Percentiles rank a stretch among this genome's conserved stretches.
These are phyloP conservation scores for Allium fistulosum DNA, from an alignment of 106 monocot species.

Conservation along the genomic window DNA sequence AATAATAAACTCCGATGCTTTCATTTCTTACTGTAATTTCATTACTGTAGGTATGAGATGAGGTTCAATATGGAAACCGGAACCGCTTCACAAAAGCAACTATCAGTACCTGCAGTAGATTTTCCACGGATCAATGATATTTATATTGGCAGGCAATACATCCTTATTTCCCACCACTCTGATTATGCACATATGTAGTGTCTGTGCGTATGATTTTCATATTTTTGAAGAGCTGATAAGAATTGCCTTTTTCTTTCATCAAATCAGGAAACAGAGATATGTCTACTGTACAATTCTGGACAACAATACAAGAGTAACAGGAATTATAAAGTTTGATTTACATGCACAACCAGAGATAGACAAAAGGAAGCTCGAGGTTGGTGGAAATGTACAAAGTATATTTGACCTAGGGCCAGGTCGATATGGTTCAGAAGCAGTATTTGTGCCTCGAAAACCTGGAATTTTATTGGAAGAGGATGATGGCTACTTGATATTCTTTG, in stretches of 20 bases:
- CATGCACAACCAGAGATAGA: slow-evolving; percentile 47
- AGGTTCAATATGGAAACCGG: too few species aligned
- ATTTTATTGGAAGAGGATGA: slow-evolving; percentile 82
- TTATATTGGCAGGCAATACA: not conserved
- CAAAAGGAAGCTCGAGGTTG: slow-evolving; percentile 66
- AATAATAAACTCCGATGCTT: too few species aligned
- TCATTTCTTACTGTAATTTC: too few species aligned
- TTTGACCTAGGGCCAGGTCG: slow-evolving; percentile 69
- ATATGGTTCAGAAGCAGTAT: slow-evolving; percentile 89
- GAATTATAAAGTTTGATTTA: slow-evolving; percentile 89
- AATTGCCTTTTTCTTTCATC: too few species aligned
- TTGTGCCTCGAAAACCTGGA: slow-evolving; percentile 76
- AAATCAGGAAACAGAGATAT: slow-evolving; percentile 66
- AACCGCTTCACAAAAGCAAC: too few species aligned
- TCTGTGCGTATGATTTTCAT: too few species aligned
- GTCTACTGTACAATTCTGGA: slow-evolving; percentile 61
- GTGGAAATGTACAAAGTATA: slow-evolving; percentile 80
- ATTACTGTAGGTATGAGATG: too few species aligned
- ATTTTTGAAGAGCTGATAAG: too few species aligned
- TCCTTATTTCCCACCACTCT: not conserved
- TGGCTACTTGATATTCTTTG: slow-evolving; percentile 95
- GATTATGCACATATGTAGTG: too few species aligned
- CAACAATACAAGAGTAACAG: slow-evolving; percentile 40
- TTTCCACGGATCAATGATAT: too few species aligned
- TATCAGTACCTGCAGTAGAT: too few species aligned